Percentiles rank a stretch among this genome's conserved stretches.
phyloP scores from a whole-genome alignment of 2,329 filamentous ascomycete genomes.

The Hypoxylon sp. region DNA sequence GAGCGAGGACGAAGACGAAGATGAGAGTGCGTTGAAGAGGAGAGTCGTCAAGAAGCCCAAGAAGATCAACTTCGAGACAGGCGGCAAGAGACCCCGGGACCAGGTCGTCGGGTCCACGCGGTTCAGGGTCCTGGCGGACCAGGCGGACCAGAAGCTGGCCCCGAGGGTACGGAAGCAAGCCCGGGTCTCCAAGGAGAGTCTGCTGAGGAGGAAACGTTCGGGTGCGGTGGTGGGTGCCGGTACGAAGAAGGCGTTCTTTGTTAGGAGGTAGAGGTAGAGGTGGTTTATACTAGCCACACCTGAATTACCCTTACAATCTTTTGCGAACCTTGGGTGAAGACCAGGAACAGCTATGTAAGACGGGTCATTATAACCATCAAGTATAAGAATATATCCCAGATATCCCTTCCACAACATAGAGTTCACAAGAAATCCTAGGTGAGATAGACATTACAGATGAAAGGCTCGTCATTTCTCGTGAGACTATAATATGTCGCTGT shows the following conservation, averaged over 20 bases:
- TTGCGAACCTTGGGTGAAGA: not conserved
- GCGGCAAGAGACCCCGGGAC: constrained; percentile 60
- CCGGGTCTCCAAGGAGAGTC: constrained; percentile 59
- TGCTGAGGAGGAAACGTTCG: constrained; percentile 63
- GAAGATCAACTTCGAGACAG: constrained; percentile 60
- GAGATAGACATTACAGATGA: no score
- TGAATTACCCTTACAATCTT: no score
- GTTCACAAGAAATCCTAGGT: no score
- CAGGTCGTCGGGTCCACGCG: constrained; percentile 67
- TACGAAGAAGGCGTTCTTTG: constrained; percentile 39
- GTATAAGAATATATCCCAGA: not conserved
- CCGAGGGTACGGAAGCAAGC: constrained; percentile 64
- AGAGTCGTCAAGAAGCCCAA: constrained; percentile 55
- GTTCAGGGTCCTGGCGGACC: constrained; percentile 65
- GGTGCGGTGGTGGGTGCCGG: constrained; percentile 51
- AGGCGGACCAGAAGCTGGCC: constrained; percentile 63
- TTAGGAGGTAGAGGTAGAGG: constrained; percentile 18
- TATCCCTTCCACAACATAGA: not conserved
- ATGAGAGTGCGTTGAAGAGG: constrained; percentile 45
- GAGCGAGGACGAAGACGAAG: constrained; percentile 48
- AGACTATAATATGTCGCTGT: no score
- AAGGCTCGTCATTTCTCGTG: no score
- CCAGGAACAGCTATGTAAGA: not conserved
- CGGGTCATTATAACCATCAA: not conserved
- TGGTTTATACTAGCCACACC: not conserved